A percentile compares a stretch with the other conserved stretches of the same genome.
These are phyloP conservation scores for Cryptococcus depauperatus DNA, from an alignment of 1,284 basidiomycete genomes.

Conservation along the genomic window DNA sequence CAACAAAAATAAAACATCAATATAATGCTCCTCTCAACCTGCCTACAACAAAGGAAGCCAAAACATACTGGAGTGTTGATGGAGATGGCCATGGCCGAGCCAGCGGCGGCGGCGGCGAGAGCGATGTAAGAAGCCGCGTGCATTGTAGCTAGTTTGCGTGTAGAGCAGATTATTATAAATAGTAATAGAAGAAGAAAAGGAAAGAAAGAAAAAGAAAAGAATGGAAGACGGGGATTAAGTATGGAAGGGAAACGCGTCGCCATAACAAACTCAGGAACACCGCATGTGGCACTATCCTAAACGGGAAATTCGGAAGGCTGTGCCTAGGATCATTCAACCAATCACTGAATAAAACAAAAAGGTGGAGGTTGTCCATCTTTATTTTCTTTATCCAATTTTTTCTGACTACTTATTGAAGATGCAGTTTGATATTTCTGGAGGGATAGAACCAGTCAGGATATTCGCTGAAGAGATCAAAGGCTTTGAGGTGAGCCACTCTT, in stretches of 20 bases:
- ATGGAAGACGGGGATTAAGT: conserved; percentile 3
- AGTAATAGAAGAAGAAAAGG: conserved; percentile 6
- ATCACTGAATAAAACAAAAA: not conserved
- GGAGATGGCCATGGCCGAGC: conserved; percentile 22
- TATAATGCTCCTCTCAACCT: too few relatives aligned
- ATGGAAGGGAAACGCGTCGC: not conserved
- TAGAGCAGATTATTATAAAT: conserved; percentile 1
- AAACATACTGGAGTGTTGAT: conserved; percentile 38
- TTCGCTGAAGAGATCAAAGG: not conserved
- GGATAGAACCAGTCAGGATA: not conserved
- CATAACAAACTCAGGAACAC: conserved; percentile 2
- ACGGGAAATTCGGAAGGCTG: not conserved
- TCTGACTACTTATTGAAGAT: not conserved
- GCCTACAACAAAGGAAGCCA: too few relatives aligned
- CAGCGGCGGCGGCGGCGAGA: conserved; percentile 23
- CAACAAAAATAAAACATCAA: too few relatives aligned
- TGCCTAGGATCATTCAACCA: not conserved
- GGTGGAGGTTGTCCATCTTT: not conserved
- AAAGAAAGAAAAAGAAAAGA: conserved; percentile 7
- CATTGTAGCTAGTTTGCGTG: conserved; percentile 19
- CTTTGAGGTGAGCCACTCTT: not conserved
- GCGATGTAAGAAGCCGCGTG: conserved; percentile 20
- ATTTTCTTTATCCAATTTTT: not conserved
- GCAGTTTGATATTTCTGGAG: not conserved
- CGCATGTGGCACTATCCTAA: not conserved